Conservation (phyloP, 2,329 filamentous ascomycete species). For the Fusarium nelsonii region DNA sequence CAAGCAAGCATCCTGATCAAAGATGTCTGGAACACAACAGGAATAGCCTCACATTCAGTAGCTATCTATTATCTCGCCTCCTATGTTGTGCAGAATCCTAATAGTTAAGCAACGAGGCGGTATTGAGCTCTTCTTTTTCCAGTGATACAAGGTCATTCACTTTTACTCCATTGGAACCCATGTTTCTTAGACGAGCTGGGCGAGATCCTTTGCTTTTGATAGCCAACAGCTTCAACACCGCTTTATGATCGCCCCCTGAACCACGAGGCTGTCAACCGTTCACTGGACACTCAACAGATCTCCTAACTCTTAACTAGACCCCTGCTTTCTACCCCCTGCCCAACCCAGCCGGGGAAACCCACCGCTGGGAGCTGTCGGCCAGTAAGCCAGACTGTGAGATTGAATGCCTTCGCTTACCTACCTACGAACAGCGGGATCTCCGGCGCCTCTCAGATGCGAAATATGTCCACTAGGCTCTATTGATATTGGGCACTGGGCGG, state of each 20-base stretch:
- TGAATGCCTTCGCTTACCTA: slow-evolving; percentile 38
- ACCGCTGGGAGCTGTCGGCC: slow-evolving; percentile 33
- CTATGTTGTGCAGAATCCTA: slow-evolving; percentile 2
- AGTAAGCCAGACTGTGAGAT: slow-evolving; percentile 36
- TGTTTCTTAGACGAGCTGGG: not conserved
- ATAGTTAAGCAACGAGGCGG: slow-evolving; percentile 24
- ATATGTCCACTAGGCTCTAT: slow-evolving; percentile 41
- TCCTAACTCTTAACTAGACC: slow-evolving; percentile 37
- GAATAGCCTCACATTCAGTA: slow-evolving; percentile 28
- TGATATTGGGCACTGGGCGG: slow-evolving; percentile 13
- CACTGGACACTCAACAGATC: slow-evolving; percentile 39
- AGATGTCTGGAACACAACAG: slow-evolving; percentile 9
- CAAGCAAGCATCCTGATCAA: slow-evolving; percentile 34
- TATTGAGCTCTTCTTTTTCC: slow-evolving; percentile 15
- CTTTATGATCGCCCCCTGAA: slow-evolving; percentile 22
- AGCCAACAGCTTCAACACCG: slow-evolving; percentile 21
- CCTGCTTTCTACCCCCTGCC: slow-evolving; percentile 33
- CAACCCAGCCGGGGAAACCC: slow-evolving; percentile 40
- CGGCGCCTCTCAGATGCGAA: slow-evolving; percentile 36
- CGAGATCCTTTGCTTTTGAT: not conserved
- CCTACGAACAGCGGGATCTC: slow-evolving; percentile 32
- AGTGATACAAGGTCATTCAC: not conserved
- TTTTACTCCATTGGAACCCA: not conserved
- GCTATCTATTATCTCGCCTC: slow-evolving; percentile 26
- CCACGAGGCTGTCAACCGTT: slow-evolving; percentile 21